Conservation (phyloP, 208 protist genomes). For the Wallacemonas collosoma region DNA sequence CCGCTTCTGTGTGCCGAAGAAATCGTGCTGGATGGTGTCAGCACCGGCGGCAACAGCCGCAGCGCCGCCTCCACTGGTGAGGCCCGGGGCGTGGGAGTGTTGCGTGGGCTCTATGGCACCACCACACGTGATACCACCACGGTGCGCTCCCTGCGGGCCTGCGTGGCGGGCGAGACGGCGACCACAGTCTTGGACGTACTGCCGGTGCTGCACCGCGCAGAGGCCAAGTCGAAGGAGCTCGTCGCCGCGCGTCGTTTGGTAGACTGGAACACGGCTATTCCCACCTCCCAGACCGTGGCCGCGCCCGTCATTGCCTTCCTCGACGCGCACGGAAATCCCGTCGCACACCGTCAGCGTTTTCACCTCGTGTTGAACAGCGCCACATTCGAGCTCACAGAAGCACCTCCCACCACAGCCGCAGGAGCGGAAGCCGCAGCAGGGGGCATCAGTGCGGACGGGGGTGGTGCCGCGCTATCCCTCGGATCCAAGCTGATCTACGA, state of each 20-base stretch:
- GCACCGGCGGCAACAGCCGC: conserved; percentile 14
- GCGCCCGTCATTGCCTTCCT: conserved; percentile 65
- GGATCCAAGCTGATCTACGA: conserved; percentile 3
- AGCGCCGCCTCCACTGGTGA: background rate
- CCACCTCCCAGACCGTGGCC: conserved; percentile 43
- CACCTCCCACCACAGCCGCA: background rate
- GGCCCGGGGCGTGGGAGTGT: conserved; percentile 24
- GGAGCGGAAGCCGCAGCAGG: background rate
- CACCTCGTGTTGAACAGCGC: conserved; percentile 6
- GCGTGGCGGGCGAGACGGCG: conserved; percentile 1
- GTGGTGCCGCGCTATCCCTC: background rate
- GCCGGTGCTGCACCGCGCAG: conserved; percentile 38
- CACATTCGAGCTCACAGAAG: conserved; percentile 8
- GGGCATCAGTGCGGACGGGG: background rate
- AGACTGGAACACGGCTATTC: conserved; percentile 63
- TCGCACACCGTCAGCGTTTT: conserved; percentile 5
- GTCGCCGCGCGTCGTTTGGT: conserved; percentile 40
- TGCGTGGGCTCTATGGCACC: conserved; percentile 52
- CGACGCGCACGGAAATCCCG: conserved; percentile 31
- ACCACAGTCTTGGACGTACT: conserved; percentile 37
- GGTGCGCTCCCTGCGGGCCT: conserved; percentile 16
- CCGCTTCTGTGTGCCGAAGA: conserved; percentile 13
- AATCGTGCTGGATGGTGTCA: conserved; percentile 13
- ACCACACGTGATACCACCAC: conserved; percentile 40
- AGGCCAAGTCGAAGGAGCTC: conserved; percentile 42